These are phyloP conservation scores for Boletus subluridellus DNA, from an alignment of 1,284 basidiomycete species.

Conservation along the genomic window DNA sequence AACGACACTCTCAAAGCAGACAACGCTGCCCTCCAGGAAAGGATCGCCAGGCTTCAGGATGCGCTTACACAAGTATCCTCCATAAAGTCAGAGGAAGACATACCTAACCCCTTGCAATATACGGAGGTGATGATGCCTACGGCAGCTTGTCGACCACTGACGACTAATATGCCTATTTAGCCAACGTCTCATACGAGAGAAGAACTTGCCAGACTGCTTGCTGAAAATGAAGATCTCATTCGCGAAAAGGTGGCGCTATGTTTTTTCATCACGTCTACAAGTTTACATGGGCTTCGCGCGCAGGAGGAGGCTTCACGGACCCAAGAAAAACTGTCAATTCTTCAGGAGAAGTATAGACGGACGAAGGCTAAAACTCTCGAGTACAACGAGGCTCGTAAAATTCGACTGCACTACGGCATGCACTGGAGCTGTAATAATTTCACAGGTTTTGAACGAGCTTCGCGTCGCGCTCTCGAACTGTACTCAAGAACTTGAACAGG, in stretches of 20 bases:
- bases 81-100: conserved; percentile 22
- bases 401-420: neutral
- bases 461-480: conserved; percentile 14
- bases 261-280: neutral
- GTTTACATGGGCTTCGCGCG: neutral
- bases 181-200: neutral
- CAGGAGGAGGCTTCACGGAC: conserved; percentile 16
- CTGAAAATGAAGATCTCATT: conserved; percentile 18
- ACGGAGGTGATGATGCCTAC: conserved; percentile 4
- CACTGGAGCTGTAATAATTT: neutral
- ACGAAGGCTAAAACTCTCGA: conserved; percentile 19
- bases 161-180: conserved; percentile 13
- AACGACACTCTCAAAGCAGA: conserved; percentile 20
- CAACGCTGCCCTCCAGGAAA: conserved; percentile 19
- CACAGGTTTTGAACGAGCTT: conserved; percentile 23
- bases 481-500: conserved; percentile 26
- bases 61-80: conserved; percentile 3
- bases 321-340: conserved; percentile 7
- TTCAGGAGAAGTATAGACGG: conserved; percentile 26
- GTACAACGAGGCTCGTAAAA: conserved; percentile 20
- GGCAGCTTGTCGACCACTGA: neutral
- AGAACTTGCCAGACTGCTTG: conserved; percentile 15
- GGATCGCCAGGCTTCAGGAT: conserved; percentile 15
- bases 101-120: neutral
- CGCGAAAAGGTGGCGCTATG: conserved; percentile 15